Evolutionary conservation across 2,329 filamentous ascomycete genomes (phyloP).

Genomic region (Cercospora sojina): DNA sequence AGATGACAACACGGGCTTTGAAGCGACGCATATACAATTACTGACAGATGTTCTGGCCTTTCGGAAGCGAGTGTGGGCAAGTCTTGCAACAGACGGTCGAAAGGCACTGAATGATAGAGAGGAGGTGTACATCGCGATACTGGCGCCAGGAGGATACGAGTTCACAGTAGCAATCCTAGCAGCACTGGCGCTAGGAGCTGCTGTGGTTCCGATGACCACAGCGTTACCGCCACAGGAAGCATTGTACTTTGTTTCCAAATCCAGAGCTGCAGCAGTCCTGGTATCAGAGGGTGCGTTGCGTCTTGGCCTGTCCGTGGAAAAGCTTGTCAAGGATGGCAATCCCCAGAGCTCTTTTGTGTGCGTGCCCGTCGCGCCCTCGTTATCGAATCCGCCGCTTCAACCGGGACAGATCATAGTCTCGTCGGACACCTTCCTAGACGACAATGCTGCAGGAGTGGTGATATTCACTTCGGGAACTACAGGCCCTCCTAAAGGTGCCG

Average conservation of each 20-base stretch:
- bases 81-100: conserved; percentile 33
- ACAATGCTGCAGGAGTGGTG: conserved; percentile 45
- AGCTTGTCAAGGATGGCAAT: conserved; percentile 32
- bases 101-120: conserved; percentile 37
- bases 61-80: conserved; percentile 40
- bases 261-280: conserved; percentile 41
- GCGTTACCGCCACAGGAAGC: conserved; percentile 47
- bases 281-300: conserved; percentile 39
- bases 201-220: conserved; percentile 48
- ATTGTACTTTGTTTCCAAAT: conserved; percentile 47
- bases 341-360: conserved; percentile 36
- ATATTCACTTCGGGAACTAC: conserved; percentile 52
- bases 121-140: conserved; percentile 47
- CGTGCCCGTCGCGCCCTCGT: conserved; percentile 41
- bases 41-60: conserved; percentile 48
- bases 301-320: conserved; percentile 34
- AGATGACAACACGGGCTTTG: conserved; percentile 41
- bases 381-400: conserved; percentile 34
- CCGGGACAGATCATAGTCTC: conserved; percentile 43
- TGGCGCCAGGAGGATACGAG: conserved; percentile 50
- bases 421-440: conserved; percentile 42
- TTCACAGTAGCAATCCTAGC: conserved; percentile 51
- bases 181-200: conserved; percentile 49
- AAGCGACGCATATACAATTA: conserved; percentile 45
- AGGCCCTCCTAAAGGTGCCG: conserved; percentile 47